Conservation (phyloP, 805 yeast genomes). For the Saccharomycopsis sp. region DNA sequence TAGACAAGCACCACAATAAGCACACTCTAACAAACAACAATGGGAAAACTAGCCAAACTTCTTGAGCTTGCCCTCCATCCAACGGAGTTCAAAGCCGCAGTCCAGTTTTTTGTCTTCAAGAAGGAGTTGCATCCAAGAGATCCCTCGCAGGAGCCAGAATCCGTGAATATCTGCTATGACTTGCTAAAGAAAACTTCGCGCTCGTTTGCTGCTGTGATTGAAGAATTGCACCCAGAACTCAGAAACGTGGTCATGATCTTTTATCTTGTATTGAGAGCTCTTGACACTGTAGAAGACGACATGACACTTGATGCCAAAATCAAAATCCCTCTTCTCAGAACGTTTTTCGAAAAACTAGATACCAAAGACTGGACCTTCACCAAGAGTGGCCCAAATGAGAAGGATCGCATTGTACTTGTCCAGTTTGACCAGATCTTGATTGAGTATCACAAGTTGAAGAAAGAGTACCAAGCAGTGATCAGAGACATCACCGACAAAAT, state of each 20-base stretch:
- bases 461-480: slow-evolving; percentile 72
- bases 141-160: slow-evolving; percentile 33
- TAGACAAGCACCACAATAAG: no score
- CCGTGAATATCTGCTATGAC: slow-evolving; percentile 57
- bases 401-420: slow-evolving; percentile 74
- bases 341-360: slow-evolving; percentile 57
- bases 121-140: slow-evolving; percentile 45
- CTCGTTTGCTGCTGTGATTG: slow-evolving; percentile 90
- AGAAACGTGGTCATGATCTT: slow-evolving; percentile 77
- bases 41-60: slow-evolving; percentile 49
- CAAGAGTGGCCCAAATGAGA: slow-evolving; percentile 68
- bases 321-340: slow-evolving; percentile 69
- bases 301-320: slow-evolving; percentile 69
- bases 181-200: slow-evolving; percentile 69
- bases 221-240: slow-evolving; percentile 84
- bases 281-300: slow-evolving; percentile 95
- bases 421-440: slow-evolving; percentile 64
- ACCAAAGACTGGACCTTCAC: slow-evolving; percentile 74
- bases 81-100: slow-evolving; percentile 57
- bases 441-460: slow-evolving; percentile 67
- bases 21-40: background rate
- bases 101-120: slow-evolving; percentile 55
- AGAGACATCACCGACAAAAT: slow-evolving; percentile 71
- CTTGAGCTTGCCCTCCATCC: slow-evolving; percentile 62
- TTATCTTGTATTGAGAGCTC: slow-evolving; percentile 79